These are phyloP conservation scores for Rhododendron vialii DNA, from an alignment of 148 eudicot genomes.

Conservation along the genomic window DNA sequence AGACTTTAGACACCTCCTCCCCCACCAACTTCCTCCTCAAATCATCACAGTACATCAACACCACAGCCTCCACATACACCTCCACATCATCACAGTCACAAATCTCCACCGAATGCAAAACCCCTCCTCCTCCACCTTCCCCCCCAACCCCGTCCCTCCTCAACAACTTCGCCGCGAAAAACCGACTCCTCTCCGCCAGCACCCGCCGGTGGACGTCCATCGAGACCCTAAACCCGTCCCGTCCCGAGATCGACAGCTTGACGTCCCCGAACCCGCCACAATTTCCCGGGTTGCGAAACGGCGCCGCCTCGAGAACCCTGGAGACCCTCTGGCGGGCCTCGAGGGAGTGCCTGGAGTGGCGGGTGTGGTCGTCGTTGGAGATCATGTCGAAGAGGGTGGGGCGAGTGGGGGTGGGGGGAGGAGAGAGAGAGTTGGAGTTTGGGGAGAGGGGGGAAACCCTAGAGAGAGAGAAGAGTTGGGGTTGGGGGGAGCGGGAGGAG, in stretches of 20 bases:
- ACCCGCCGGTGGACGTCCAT: conserved; percentile 77
- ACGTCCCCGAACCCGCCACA: conserved; percentile 63
- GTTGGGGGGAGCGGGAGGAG: conserved; percentile 14
- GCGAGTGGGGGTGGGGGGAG: conserved; percentile 18
- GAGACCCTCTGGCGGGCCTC: conserved; percentile 45
- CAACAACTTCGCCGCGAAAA: conserved; percentile 60
- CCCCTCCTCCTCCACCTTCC: conserved; percentile 14
- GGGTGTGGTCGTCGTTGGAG: conserved; percentile 45
- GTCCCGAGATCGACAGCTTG: conserved; percentile 58
- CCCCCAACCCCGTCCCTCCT: conserved; percentile 4
- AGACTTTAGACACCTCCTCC: conserved; percentile 53
- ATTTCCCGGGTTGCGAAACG: conserved; percentile 20
- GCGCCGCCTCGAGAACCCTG: conserved; percentile 39
- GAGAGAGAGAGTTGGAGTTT: conserved; percentile 17
- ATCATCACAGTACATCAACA: conserved; percentile 77
- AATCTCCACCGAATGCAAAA: conserved; percentile 71
- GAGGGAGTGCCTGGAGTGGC: conserved; percentile 36
- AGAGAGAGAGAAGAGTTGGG: conserved; percentile 6
- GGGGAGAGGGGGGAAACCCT: not conserved
- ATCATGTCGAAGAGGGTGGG: conserved; percentile 88
- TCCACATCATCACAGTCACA: conserved; percentile 96
- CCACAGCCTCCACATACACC: conserved; percentile 69
- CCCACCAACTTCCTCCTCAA: conserved; percentile 59
- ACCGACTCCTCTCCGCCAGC: conserved; percentile 56
- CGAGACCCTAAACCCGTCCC: conserved; percentile 61